Conservation (phyloP, 2,329 filamentous ascomycete species). For the Ilyonectria destructans region DNA sequence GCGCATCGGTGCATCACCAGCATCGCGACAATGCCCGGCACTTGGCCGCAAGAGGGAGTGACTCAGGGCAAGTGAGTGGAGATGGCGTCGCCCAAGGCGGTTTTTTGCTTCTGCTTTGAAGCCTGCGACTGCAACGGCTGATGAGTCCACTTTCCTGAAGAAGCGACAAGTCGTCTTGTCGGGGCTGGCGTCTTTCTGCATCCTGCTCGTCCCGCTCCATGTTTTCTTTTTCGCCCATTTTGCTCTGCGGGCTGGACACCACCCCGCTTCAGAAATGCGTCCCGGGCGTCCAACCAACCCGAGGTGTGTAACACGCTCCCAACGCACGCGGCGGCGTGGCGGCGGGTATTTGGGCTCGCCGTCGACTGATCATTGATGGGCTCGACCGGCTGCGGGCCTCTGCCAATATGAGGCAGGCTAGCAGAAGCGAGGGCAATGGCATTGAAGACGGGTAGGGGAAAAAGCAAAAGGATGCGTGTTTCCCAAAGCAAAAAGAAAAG, state of each 20-base stretch:
- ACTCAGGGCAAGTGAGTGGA: not conserved
- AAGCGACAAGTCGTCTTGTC: slow-evolving; percentile 3
- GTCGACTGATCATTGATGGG: not conserved
- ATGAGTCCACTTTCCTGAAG: slow-evolving; percentile 9
- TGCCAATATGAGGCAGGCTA: slow-evolving; percentile 31
- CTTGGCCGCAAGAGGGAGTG: slow-evolving; percentile 10
- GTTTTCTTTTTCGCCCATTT: not conserved
- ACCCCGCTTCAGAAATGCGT: slow-evolving; percentile 19
- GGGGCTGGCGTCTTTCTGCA: not conserved
- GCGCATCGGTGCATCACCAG: no score
- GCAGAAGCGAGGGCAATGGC: slow-evolving; percentile 22
- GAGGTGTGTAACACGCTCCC: slow-evolving; percentile 4
- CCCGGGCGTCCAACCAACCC: slow-evolving; percentile 8
- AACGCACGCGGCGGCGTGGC: slow-evolving; percentile 13
- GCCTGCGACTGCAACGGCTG: slow-evolving; percentile 1
- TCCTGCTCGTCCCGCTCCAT: not conserved
- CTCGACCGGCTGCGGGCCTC: slow-evolving; percentile 12
- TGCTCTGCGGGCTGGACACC: slow-evolving; percentile 4
- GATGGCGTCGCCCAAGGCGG: slow-evolving; percentile 1
- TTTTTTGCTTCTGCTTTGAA: slow-evolving; percentile 7
- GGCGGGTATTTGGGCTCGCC: slow-evolving; percentile 4
- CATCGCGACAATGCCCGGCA: slow-evolving; percentile 13
- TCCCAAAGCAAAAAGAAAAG: not conserved
- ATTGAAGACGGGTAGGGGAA: not conserved
- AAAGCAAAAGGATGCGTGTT: not conserved